phyloP scores from a whole-genome alignment of 176 grass and related monocot genomes.

The Juncus effusus region DNA sequence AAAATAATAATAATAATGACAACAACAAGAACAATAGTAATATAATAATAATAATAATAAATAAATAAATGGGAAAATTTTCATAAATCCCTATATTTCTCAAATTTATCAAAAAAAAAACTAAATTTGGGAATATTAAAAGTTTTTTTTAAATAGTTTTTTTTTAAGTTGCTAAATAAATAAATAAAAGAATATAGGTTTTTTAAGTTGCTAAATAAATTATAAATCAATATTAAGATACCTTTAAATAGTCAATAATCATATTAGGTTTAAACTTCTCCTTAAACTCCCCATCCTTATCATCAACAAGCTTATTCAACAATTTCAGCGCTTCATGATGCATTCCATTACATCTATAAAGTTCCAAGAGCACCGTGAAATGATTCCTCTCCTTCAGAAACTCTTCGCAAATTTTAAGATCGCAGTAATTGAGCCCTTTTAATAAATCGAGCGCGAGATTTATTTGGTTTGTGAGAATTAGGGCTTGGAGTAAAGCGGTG shows the following conservation, averaged over 20 bases:
- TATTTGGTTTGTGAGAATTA: conserved; percentile 79
- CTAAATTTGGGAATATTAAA: no score
- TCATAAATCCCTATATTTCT: no score
- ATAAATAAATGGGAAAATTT: no score
- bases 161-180: no score
- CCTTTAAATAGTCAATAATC: conserved; percentile 96
- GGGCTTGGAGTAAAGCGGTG: conserved; percentile 88
- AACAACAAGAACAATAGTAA: no score
- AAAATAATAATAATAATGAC: neutral
- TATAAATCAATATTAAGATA: conserved; percentile 22
- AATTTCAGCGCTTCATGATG: conserved; percentile 87
- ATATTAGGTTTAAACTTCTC: conserved; percentile 75
- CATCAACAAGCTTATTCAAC: conserved; percentile 83
- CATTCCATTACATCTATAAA: conserved; percentile 87
- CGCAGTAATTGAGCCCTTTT: conserved; percentile 83
- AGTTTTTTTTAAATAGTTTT: no score
- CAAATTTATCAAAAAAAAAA: no score
- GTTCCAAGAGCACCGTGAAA: conserved; percentile 77
- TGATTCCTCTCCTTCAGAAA: conserved; percentile 74
- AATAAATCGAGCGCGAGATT: conserved; percentile 52
- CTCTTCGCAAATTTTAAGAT: conserved; percentile 83
- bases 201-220: no score
- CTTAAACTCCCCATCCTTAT: conserved; percentile 59
- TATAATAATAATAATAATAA: neutral
- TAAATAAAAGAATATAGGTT: no score